Conservation (phyloP, 2,329 filamentous ascomycete species). For the Elsinoe necatrix region DNA sequence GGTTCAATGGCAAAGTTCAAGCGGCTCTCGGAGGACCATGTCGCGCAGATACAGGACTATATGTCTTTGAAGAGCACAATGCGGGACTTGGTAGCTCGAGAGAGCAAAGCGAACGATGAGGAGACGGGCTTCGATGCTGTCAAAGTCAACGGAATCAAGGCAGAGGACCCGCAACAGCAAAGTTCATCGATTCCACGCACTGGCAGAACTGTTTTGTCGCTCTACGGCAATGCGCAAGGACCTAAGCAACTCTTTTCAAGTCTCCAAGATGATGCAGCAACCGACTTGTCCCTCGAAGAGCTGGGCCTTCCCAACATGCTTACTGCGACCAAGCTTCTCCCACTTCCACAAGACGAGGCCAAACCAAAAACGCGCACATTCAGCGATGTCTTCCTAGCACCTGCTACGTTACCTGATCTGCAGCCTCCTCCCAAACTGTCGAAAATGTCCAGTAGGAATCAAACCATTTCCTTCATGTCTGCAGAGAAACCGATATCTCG, state of each 20-base stretch:
- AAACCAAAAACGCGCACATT: constrained; percentile 54
- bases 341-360: constrained; percentile 37
- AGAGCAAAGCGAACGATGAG: constrained; percentile 18
- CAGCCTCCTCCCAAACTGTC: constrained; percentile 62
- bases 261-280: constrained; percentile 47
- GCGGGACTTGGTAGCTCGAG: constrained; percentile 25
- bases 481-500: constrained; percentile 40
- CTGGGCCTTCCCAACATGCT: constrained; percentile 66
- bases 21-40: constrained; percentile 31
- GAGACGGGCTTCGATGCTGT: constrained; percentile 20
- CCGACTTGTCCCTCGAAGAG: constrained; percentile 46
- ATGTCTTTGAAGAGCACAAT: constrained; percentile 25
- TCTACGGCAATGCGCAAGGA: constrained; percentile 66
- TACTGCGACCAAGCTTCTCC: constrained; percentile 57
- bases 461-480: constrained; percentile 42
- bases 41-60: constrained; percentile 29
- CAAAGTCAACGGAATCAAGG: constrained; percentile 15
- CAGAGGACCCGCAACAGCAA: constrained; percentile 8
- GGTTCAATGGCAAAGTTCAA: constrained; percentile 18
- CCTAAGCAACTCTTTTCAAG: constrained; percentile 81
- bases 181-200: constrained; percentile 21
- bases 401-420: constrained; percentile 55
- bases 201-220: constrained; percentile 58
- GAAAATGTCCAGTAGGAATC: constrained; percentile 56
- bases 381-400: constrained; percentile 65